Conservation (phyloP, 2,329 filamentous ascomycete genomes). For the Talaromyces piceae region DNA sequence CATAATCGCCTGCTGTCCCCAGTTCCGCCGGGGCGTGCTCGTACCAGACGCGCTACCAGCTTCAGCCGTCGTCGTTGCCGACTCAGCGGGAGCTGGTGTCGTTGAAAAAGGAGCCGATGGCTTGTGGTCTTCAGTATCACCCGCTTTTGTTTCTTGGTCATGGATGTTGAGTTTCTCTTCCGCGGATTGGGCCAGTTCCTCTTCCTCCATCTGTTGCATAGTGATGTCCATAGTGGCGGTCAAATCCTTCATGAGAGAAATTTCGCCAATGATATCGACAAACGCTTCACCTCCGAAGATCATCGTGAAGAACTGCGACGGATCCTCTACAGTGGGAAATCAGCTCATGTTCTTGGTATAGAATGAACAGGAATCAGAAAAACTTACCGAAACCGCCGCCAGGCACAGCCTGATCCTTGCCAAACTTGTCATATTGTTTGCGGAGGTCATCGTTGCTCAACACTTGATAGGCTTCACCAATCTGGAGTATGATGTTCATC, state of each 20-base stretch:
- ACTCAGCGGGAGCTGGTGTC: constrained; percentile 6
- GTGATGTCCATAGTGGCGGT: constrained; percentile 98
- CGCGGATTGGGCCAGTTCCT: constrained; percentile 51
- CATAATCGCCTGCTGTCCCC: constrained; percentile 80
- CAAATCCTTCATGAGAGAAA: constrained; percentile 96
- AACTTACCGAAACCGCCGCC: constrained; percentile 72
- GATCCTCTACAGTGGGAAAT: constrained; percentile 55
- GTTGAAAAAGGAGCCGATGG: not conserved
- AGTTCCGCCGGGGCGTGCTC: constrained; percentile 45
- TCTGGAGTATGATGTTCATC: constrained; percentile 32
- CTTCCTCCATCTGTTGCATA: constrained; percentile 70
- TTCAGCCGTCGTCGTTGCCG: constrained; percentile 28
- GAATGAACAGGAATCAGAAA: too few relatives aligned
- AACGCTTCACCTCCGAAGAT: constrained; percentile 98
- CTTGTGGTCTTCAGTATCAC: constrained; percentile 15
- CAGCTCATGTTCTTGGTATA: constrained; percentile 3
- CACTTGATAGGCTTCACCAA: constrained; percentile 66
- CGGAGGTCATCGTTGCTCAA: constrained; percentile 81
- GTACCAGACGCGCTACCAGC: constrained; percentile 30
- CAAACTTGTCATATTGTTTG: constrained; percentile 91
- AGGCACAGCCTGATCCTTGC: constrained; percentile 89
- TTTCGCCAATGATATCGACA: constrained; percentile 93
- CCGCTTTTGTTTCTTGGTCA: constrained; percentile 36
- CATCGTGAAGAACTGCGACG: constrained; percentile 94
- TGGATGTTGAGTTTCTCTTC: constrained; percentile 41